Conservation (phyloP, 2,329 filamentous ascomycete genomes). For the Passalora sequoiae region DNA sequence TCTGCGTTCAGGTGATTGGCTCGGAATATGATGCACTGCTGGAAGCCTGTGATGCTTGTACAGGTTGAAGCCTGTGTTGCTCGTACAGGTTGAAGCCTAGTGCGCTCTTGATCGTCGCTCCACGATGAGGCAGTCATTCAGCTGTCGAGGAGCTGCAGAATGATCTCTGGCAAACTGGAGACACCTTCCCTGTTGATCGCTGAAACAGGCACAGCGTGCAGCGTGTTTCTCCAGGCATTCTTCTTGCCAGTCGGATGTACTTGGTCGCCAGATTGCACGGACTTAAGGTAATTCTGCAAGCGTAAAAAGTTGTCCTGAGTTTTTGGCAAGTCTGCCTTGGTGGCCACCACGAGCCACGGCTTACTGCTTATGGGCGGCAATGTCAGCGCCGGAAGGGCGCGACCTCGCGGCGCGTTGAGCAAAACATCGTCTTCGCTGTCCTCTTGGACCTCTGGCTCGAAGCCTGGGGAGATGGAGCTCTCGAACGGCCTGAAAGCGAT, state of each 20-base stretch:
- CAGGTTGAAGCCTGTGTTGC: too few relatives aligned
- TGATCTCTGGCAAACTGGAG: slow-evolving; percentile 66
- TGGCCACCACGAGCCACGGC: slow-evolving; percentile 94
- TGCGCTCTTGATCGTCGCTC: too few relatives aligned
- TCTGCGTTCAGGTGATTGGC: too few relatives aligned
- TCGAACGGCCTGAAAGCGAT: slow-evolving; percentile 45
- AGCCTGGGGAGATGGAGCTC: slow-evolving; percentile 35
- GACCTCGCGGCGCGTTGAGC: slow-evolving; percentile 22
- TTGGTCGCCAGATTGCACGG: slow-evolving; percentile 56
- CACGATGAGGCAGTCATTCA: too few relatives aligned
- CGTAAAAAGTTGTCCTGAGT: slow-evolving; percentile 72
- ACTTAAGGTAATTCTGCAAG: slow-evolving; percentile 65
- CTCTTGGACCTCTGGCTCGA: slow-evolving; percentile 17
- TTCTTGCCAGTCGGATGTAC: slow-evolving; percentile 67
- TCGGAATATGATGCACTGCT: too few relatives aligned
- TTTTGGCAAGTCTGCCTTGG: slow-evolving; percentile 77
- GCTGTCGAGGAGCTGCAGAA: slow-evolving; percentile 59
- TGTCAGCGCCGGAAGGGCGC: slow-evolving; percentile 43
- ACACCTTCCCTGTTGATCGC: slow-evolving; percentile 84
- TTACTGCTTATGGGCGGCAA: slow-evolving; percentile 79
- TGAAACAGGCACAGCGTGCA: slow-evolving; percentile 74
- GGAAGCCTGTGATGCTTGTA: too few relatives aligned
- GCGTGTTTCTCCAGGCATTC: slow-evolving; percentile 55
- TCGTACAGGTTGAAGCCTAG: too few relatives aligned
- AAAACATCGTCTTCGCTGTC: slow-evolving; percentile 23